phyloP scores from a whole-genome alignment of 768 basidiomycete genomes.

The Hygrophorus russula region DNA sequence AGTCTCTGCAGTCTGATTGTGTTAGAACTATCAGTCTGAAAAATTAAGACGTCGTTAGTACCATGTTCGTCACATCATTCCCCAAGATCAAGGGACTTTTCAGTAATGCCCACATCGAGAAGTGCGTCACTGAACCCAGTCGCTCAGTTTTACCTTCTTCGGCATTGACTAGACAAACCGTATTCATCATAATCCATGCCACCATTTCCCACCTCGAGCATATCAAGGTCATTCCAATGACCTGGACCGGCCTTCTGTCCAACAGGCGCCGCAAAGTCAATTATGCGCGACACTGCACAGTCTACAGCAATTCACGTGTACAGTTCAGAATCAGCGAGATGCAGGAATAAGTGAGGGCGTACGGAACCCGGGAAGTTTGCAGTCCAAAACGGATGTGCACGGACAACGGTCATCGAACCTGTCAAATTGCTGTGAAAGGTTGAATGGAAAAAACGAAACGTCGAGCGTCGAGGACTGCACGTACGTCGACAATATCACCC shows the following conservation, averaged over 20 bases:
- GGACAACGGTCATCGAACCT: too few relatives aligned
- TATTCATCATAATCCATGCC: slow-evolving; percentile 28
- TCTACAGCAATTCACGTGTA: slow-evolving; percentile 30
- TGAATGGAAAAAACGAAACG: slow-evolving; percentile 34
- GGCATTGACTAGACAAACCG: too few relatives aligned
- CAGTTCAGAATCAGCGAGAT: too few relatives aligned
- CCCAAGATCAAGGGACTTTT: slow-evolving; percentile 36
- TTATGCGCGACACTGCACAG: slow-evolving; percentile 37
- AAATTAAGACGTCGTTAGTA: slow-evolving; percentile 8
- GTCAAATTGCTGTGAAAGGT: slow-evolving; percentile 37
- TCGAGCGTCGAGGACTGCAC: slow-evolving; percentile 43
- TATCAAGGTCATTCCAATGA: slow-evolving; percentile 37
- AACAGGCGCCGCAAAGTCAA: slow-evolving; percentile 41
- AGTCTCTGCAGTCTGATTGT: slow-evolving; percentile 41
- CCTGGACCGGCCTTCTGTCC: slow-evolving; percentile 36
- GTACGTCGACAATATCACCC: slow-evolving; percentile 8
- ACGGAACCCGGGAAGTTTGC: not conserved
- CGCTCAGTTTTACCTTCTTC: too few relatives aligned
- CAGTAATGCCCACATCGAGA: slow-evolving; percentile 63
- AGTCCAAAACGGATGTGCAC: not conserved
- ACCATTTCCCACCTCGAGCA: slow-evolving; percentile 41
- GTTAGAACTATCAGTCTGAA: not conserved
- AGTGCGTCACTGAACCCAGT: slow-evolving; percentile 27
- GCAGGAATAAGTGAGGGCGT: not conserved
- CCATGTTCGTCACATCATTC: slow-evolving; percentile 14